Percentiles rank a stretch among this genome's conserved stretches.
These are phyloP conservation scores for Cladorrhinum sp. DNA, from an alignment of 2,329 filamentous ascomycete genomes.

Conservation along the genomic window DNA sequence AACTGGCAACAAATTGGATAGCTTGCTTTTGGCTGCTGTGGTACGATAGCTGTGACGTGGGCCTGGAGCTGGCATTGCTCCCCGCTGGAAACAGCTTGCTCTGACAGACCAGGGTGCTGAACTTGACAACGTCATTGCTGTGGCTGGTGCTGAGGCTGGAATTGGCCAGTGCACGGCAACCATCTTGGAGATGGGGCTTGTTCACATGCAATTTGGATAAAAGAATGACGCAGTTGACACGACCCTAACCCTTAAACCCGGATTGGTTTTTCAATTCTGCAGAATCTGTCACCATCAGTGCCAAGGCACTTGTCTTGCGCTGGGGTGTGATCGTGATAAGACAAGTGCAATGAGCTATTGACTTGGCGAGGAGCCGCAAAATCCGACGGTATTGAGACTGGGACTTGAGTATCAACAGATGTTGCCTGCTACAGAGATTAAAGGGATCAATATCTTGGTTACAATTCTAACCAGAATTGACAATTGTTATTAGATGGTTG, in stretches of 20 bases:
- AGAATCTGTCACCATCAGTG: background rate
- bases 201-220: background rate
- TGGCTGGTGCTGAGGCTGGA: slow-evolving; percentile 16
- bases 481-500: background rate
- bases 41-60: slow-evolving; percentile 26
- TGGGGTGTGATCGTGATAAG: background rate
- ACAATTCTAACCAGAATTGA: no score
- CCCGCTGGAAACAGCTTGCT: slow-evolving; percentile 9
- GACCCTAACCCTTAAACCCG: slow-evolving; percentile 24
- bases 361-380: background rate
- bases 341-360: background rate
- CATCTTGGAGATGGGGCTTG: background rate
- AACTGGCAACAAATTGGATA: background rate
- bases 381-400: background rate
- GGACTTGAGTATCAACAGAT: background rate
- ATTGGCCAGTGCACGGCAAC: slow-evolving; percentile 9
- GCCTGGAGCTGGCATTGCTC: slow-evolving; percentile 16
- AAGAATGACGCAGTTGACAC: slow-evolving; percentile 17
- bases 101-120: slow-evolving; percentile 8
- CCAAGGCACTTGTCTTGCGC: background rate
- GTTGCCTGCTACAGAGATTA: background rate
- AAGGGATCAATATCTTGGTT: background rate
- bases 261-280: no score
- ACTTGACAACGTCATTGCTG: slow-evolving; percentile 29
- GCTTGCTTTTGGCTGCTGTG: slow-evolving; percentile 4